Conservation (phyloP, 208 protist species). For the Wallacemonas sp. region DNA sequence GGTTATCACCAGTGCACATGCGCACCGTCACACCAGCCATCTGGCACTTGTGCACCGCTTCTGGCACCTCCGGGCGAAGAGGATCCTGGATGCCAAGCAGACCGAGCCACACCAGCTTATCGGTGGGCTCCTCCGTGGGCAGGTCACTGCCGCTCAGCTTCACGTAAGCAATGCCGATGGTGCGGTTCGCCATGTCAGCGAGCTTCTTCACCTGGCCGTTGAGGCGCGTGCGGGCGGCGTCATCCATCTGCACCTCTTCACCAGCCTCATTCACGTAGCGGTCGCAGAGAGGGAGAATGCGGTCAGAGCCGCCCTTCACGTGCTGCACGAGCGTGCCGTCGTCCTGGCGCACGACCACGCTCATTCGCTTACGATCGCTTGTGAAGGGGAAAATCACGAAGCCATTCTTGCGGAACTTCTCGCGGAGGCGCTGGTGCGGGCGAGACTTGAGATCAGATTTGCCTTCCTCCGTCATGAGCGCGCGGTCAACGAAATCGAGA, state of each 20-base stretch:
- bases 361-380: slow-evolving; percentile 90
- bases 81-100: slow-evolving; percentile 96
- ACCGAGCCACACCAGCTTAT: slow-evolving; percentile 88
- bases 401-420: slow-evolving; percentile 30
- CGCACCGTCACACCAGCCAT: slow-evolving; percentile 93
- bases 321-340: slow-evolving; percentile 59
- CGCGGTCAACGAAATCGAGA: slow-evolving; percentile 75
- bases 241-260: slow-evolving; percentile 38
- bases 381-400: slow-evolving; percentile 84
- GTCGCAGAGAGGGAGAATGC: slow-evolving; percentile 77
- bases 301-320: slow-evolving; percentile 93
- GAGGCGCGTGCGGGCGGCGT: slow-evolving; percentile 39
- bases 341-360: slow-evolving; percentile 41
- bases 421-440: slow-evolving; percentile 58
- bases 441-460: slow-evolving; percentile 25
- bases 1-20: slow-evolving; percentile 97
- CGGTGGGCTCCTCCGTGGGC: slow-evolving; percentile 58
- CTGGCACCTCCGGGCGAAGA: slow-evolving; percentile 91
- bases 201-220: slow-evolving; percentile 38
- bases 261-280: slow-evolving; percentile 57
- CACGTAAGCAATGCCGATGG: slow-evolving; percentile 80
- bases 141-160: slow-evolving; percentile 22
- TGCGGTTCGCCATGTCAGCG: slow-evolving; percentile 71
- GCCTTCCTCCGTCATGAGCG: slow-evolving; percentile 22
- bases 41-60: slow-evolving; percentile 91